A percentile compares a stretch with the other conserved stretches of the same genome.
These are phyloP conservation scores for Hericium alpestre DNA, from an alignment of 768 basidiomycete genomes.

Conservation along the genomic window DNA sequence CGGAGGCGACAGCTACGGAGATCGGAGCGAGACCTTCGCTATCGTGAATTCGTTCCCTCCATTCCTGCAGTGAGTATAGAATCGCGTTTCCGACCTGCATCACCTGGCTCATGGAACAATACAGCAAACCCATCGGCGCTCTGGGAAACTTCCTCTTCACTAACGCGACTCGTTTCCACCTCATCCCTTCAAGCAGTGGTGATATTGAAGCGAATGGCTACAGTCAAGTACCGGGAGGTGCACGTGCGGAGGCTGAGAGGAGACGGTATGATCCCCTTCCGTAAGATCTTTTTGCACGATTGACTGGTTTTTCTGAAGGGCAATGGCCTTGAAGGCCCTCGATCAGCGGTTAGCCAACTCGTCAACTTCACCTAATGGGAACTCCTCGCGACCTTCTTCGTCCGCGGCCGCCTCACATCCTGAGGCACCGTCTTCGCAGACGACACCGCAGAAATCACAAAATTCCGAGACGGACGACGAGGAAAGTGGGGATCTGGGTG, in stretches of 20 bases:
- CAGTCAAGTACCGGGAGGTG: constrained; percentile 69
- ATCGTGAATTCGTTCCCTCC: constrained; percentile 96
- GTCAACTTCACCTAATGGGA: constrained; percentile 20
- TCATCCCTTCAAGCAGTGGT: constrained; percentile 54
- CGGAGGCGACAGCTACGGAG: constrained; percentile 71
- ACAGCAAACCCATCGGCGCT: constrained; percentile 59
- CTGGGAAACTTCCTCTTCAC: constrained; percentile 61
- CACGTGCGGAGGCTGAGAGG: constrained; percentile 93
- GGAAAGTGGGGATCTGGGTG: neutral
- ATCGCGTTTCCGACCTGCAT: neutral
- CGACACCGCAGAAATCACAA: neutral
- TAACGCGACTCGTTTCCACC: constrained; percentile 54
- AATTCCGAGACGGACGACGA: constrained; percentile 1
- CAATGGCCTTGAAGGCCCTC: constrained; percentile 91
- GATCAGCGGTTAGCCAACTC: constrained; percentile 78
- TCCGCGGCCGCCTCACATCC: constrained; percentile 5
- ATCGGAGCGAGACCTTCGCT: constrained; percentile 92
- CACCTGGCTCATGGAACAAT: neutral
- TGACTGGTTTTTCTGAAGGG: constrained; percentile 34
- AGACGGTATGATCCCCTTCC: constrained; percentile 52
- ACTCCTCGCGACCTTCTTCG: constrained; percentile 8
- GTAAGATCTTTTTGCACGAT: neutral
- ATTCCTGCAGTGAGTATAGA: constrained; percentile 61
- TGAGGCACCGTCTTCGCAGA: constrained; percentile 4
- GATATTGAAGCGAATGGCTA: constrained; percentile 69